phyloP scores from a whole-genome alignment of 2,329 filamentous ascomycete genomes.

The Elsinoe perseae region DNA sequence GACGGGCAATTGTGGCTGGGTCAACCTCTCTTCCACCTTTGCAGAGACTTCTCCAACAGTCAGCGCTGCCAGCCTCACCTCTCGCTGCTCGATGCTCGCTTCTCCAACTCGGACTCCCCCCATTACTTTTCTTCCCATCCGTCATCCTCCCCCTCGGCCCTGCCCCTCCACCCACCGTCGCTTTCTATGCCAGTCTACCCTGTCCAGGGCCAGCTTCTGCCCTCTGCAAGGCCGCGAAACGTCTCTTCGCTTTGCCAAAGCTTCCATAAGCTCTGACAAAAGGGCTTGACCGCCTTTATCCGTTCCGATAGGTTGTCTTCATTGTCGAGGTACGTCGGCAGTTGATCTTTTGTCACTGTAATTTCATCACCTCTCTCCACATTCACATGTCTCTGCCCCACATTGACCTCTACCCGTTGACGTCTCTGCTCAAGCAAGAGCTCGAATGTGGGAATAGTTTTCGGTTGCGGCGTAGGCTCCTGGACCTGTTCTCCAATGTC shows the following conservation, averaged over 20 bases:
- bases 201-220: neutral
- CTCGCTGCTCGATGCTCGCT: neutral
- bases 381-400: conserved; percentile 14
- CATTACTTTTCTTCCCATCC: neutral
- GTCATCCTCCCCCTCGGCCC: neutral
- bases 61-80: neutral
- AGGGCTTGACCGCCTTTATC: conserved; percentile 4
- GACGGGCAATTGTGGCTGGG: neutral
- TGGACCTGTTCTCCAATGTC: conserved; percentile 11
- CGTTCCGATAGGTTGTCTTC: neutral
- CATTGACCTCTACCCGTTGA: conserved; percentile 8
- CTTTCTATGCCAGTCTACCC: neutral
- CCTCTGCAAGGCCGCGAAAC: conserved; percentile 1
- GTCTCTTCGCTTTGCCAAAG: conserved; percentile 1
- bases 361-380: conserved; percentile 3
- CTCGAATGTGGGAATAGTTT: neutral
- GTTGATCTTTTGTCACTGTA: conserved; percentile 5
- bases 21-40: neutral
- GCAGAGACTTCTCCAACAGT: neutral
- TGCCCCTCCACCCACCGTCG: conserved; percentile 7
- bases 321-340: neutral
- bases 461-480: conserved; percentile 1
- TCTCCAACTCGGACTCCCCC: conserved; percentile 8
- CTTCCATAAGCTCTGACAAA: conserved; percentile 13
- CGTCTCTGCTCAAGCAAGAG: neutral